Evolutionary conservation across 208 protist genomes (phyloP).

Genomic region (Baffinella frigidus): DNA sequence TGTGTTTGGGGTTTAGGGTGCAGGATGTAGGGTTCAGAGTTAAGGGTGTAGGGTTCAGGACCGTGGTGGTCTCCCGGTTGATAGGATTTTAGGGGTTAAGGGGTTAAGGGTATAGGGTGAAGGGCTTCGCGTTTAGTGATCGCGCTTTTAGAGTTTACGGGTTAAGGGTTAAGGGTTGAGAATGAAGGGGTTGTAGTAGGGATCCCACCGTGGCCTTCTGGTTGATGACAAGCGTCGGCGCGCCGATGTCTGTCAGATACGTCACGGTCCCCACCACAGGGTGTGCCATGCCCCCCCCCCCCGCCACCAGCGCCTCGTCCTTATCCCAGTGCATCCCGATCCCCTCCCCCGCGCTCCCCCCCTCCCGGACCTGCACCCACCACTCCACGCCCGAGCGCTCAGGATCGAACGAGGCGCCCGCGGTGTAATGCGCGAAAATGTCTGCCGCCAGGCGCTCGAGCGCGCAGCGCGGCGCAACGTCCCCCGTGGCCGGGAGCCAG

Average conservation of each 20-base stretch:
- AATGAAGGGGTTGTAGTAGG: too few species aligned
- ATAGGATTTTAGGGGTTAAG: too few species aligned
- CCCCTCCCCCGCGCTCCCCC: not conserved
- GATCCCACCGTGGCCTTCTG: not conserved
- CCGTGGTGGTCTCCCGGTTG: too few species aligned
- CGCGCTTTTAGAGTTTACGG: too few species aligned
- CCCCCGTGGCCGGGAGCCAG: too few species aligned
- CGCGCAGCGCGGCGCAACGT: too few species aligned
- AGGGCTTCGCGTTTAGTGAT: too few species aligned
- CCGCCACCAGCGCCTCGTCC: not conserved
- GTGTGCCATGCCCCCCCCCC: not conserved
- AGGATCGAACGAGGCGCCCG: not conserved
- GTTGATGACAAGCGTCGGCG: not conserved
- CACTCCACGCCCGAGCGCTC: not conserved
- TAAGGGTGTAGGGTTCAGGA: too few species aligned
- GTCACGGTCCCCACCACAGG: not conserved
- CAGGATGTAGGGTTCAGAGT: too few species aligned
- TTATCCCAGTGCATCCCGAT: slow-evolving; percentile 51
- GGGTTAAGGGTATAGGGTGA: too few species aligned
- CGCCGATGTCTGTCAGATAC: not conserved
- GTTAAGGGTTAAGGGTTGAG: too few species aligned
- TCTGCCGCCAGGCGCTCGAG: not conserved
- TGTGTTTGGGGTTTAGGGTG: too few species aligned
- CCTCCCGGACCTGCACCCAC: slow-evolving; percentile 16
- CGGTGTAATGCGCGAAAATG: slow-evolving; percentile 13